Conservation (phyloP, 73 alveolate genomes). For the Urostyla sp. region DNA sequence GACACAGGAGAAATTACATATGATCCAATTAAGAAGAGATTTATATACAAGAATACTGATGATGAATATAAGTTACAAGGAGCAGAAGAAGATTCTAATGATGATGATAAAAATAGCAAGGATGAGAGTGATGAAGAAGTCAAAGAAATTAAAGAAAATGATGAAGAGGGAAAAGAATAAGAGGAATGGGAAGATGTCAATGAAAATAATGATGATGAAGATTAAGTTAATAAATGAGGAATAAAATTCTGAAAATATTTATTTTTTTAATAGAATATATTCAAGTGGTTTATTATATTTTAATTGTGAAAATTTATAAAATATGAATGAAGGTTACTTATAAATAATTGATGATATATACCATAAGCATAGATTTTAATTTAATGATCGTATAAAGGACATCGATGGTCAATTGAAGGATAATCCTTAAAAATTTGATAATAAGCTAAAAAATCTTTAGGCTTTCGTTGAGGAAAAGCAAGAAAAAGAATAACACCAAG, state of each 20-base stretch:
- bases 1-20: constrained; percentile 41
- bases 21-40: constrained; percentile 44
- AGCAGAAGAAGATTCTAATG: not conserved
- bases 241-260: not conserved
- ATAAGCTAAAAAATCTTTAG: constrained; percentile 16
- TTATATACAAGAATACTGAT: constrained; percentile 18
- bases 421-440: not conserved
- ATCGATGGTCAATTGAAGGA: not conserved
- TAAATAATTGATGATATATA: constrained; percentile 1
- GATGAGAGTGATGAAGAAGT: not conserved
- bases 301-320: not conserved
- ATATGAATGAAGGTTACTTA: not conserved
- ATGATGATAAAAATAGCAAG: constrained; percentile 14
- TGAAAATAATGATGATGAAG: not conserved
- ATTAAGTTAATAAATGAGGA: constrained; percentile 1
- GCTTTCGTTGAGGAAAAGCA: constrained; percentile 9
- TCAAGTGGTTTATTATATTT: not conserved
- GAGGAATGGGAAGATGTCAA: not conserved
- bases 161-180: not conserved
- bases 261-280: not conserved
- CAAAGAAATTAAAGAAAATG: not conserved
- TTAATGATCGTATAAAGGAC: not conserved
- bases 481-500: not conserved
- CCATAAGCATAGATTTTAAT: not conserved
- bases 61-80: constrained; percentile 25